Percentiles rank a stretch among this genome's conserved stretches.
phyloP scores from a whole-genome alignment of 257 asterid genomes.

The Solanum tarijense region DNA sequence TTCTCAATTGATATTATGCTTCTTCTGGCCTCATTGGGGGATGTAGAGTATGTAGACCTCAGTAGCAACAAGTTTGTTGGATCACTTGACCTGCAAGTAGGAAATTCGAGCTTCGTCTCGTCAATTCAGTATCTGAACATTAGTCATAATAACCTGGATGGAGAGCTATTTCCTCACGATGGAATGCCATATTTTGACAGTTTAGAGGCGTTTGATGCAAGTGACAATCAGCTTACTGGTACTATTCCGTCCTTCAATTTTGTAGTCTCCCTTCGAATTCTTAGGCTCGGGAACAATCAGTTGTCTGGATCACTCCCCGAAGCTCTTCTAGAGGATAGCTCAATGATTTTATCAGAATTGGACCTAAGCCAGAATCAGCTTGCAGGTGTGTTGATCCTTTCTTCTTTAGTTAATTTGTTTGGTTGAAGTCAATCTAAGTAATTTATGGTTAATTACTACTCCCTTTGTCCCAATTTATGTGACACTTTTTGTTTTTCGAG shows the following conservation, averaged over 20 bases:
- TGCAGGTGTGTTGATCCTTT: constrained; percentile 35
- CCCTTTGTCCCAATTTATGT: too few species aligned
- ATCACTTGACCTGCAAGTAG: constrained; percentile 50
- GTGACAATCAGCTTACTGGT: constrained; percentile 50
- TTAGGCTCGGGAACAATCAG: constrained; percentile 48
- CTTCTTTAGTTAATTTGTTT: background rate
- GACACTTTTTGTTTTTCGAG: too few species aligned
- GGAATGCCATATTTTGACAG: constrained; percentile 76
- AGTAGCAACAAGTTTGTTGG: constrained; percentile 67
- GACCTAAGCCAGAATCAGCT: constrained; percentile 78
- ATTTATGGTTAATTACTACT: background rate
- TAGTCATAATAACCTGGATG: constrained; percentile 51
- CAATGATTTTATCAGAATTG: constrained; percentile 66
- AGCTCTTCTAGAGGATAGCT: constrained; percentile 71
- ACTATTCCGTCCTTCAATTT: constrained; percentile 66
- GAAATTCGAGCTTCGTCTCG: constrained; percentile 44
- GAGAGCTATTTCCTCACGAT: constrained; percentile 72
- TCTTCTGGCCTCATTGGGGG: constrained; percentile 42
- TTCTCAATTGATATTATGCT: constrained; percentile 55
- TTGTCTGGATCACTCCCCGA: constrained; percentile 68
- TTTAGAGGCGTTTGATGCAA: constrained; percentile 73
- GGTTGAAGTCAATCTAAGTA: background rate
- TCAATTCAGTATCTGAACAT: constrained; percentile 48
- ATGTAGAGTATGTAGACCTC: constrained; percentile 42
- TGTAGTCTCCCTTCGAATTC: constrained; percentile 61